Base-by-base conservation (phyloP, 2,329 filamentous ascomycete species). In the Ophiocordyceps camponoti-rufipedis region DNA sequence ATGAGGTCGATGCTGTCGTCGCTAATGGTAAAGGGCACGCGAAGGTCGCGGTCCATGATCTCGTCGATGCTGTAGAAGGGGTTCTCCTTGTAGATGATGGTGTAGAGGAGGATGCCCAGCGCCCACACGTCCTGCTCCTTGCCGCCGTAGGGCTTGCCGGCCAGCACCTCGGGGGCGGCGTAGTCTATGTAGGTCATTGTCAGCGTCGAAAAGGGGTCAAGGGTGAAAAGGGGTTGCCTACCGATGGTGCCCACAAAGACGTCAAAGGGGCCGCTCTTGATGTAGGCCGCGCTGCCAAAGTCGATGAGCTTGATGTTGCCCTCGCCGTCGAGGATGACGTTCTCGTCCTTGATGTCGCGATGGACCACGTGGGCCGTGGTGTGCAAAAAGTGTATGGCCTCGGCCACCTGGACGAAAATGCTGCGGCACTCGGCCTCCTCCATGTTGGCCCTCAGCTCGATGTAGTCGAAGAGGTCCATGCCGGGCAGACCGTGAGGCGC, bases 111-210 rank as follows among this genome's bases (percentile, higher is more conserved):
- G 56, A 98, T 96, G 23, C 91, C 91, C 14, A 98, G 73, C 1
- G 91, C 91, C 91, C 91, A 98, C 29, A 98, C 87, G 58, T 98
- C 91, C 68, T 98, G 91, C 61, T 94, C 89, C 63, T 93, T 94
- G 57, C 91, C 91, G 52, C 83, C 78, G 64, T 98, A 98, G 14
- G 88, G 82, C 54, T 81, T 82, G 43, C 91, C 91, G 47, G 87
- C 87, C 43, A 98, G 74, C 46, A 98, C 91, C 67, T 98, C 91
- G n/a, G 91, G 91, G 7, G 91, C 91, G 42, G 91, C 91, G 64
- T 98, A 98, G 68, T 98, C 91, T 95, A 23, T 3, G 23, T 23
- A 3, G 48, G 16, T 44, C n/a, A 29, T 43, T 5, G 35, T 38
- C 10, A 44, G 45, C 35, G 5, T 5, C 9, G 3, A 12, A 14